Percentiles rank a stretch among this genome's conserved stretches.
Conservation (phyloP, 371 early-diverging fungal genomes). For the Lichtheimia hyalospora region DNA sequence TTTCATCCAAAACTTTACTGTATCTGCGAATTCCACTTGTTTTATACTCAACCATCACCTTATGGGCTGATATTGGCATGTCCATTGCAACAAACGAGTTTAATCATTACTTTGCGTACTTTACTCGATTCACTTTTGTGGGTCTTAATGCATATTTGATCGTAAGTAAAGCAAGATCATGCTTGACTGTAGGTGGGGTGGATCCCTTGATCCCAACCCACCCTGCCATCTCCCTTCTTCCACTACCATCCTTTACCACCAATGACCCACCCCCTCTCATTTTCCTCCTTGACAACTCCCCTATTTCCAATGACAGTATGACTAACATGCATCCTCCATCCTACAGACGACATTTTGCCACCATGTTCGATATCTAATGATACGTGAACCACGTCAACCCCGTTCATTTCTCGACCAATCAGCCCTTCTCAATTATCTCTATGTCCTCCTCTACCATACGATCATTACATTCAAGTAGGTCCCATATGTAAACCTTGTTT, state of each 20-base stretch:
- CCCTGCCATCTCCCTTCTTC: too few relatives aligned
- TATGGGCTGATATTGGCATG: conserved; percentile 41
- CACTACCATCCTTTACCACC: too few relatives aligned
- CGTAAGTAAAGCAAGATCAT: conserved; percentile 26
- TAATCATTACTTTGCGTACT: conserved; percentile 36
- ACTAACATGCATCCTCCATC: background rate
- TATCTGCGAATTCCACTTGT: conserved; percentile 36
- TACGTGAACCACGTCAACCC: conserved; percentile 15
- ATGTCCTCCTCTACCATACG: conserved; percentile 42
- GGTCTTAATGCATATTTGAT: conserved; percentile 53
- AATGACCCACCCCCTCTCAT: background rate
- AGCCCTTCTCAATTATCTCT: conserved; percentile 37
- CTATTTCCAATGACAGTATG: background rate
- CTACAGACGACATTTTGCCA: conserved; percentile 22
- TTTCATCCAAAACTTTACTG: conserved; percentile 43
- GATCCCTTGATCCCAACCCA: too few relatives aligned
- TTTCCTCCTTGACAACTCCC: background rate
- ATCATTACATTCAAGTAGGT: conserved; percentile 50
- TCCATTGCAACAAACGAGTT: conserved; percentile 12
- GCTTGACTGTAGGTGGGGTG: too few relatives aligned
- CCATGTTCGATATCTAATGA: conserved; percentile 29
- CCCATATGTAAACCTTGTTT: background rate
- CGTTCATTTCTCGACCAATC: conserved; percentile 32
- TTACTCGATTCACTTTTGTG: conserved; percentile 53
- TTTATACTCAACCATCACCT: conserved; percentile 40